Evolutionary conservation across 2,329 filamentous ascomycete genomes (phyloP).

Genomic region (Pseudomassariella vexata): DNA sequence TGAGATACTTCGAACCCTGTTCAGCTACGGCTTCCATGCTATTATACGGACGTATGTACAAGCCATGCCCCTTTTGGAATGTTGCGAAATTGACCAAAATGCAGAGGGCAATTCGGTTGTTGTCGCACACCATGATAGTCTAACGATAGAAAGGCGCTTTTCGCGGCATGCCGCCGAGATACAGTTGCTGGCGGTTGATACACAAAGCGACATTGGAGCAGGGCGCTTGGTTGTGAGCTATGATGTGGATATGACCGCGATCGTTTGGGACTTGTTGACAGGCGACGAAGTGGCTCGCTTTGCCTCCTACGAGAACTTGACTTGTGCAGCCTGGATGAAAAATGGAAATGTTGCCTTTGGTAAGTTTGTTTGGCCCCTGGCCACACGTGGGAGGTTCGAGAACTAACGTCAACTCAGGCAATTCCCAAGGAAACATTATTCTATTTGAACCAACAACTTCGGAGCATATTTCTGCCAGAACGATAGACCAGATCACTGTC

Average conservation of each 20-base stretch:
- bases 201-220: slow-evolving; percentile 77
- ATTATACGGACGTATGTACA: slow-evolving; percentile 60
- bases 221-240: slow-evolving; percentile 89
- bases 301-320: slow-evolving; percentile 80
- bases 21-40: slow-evolving; percentile 88
- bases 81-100: background rate
- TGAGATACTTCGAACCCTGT: slow-evolving; percentile 72
- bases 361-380: slow-evolving; percentile 38
- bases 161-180: slow-evolving; percentile 79
- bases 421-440: slow-evolving; percentile 86
- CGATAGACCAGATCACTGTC: slow-evolving; percentile 86
- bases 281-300: slow-evolving; percentile 90
- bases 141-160: slow-evolving; percentile 84
- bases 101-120: slow-evolving; percentile 69
- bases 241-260: slow-evolving; percentile 82
- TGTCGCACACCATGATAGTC: slow-evolving; percentile 85
- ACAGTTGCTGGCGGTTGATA: slow-evolving; percentile 80
- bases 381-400: slow-evolving; percentile 8
- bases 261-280: slow-evolving; percentile 94
- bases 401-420: slow-evolving; percentile 54
- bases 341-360: slow-evolving; percentile 97
- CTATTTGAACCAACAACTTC: slow-evolving; percentile 90
- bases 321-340: slow-evolving; percentile 87
- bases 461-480: slow-evolving; percentile 85
- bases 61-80: background rate